phyloP scores from a whole-genome alignment of 495 filamentous ascomycete genomes.

The Lasiosphaeria miniovina region DNA sequence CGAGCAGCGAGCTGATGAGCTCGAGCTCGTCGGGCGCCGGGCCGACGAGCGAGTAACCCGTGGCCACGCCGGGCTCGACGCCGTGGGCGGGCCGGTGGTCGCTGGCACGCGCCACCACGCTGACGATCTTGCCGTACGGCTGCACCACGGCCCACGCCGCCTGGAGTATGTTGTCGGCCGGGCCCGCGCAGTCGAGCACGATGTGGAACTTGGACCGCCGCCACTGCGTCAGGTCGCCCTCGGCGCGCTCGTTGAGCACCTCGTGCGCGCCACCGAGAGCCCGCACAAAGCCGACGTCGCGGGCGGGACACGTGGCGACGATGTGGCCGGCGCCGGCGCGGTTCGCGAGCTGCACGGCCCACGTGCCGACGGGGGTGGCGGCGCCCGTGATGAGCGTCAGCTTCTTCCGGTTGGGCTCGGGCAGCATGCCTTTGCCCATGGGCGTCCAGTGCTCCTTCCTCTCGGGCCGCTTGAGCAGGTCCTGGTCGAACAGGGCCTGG shows the following conservation, averaged over 20 bases:
- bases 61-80: conserved; percentile 26
- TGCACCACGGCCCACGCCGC: conserved; percentile 47
- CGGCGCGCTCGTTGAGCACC: conserved; percentile 44
- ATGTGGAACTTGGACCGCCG: conserved; percentile 40
- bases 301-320: conserved; percentile 37
- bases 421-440: neutral
- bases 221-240: conserved; percentile 37
- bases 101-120: conserved; percentile 44
- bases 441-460: neutral
- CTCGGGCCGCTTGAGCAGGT: conserved; percentile 25
- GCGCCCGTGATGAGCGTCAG: conserved; percentile 50
- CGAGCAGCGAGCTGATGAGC: conserved; percentile 42
- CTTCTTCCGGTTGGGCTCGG: conserved; percentile 18
- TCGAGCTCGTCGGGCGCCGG: conserved; percentile 38
- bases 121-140: conserved; percentile 43
- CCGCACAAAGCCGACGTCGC: conserved; percentile 34
- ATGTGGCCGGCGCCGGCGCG: conserved; percentile 43
- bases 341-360: conserved; percentile 50
- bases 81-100: conserved; percentile 21
- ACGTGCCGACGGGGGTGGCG: conserved; percentile 48
- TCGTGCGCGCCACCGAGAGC: conserved; percentile 42
- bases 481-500: conserved; percentile 58
- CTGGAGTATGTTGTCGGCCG: conserved; percentile 32
- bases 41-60: conserved; percentile 45
- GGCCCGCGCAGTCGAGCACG: conserved; percentile 52